A percentile compares a stretch with the other conserved stretches of the same genome.
These are phyloP conservation scores for Phaeotremella fagi DNA, from an alignment of 768 basidiomycete genomes.

Conservation along the genomic window DNA sequence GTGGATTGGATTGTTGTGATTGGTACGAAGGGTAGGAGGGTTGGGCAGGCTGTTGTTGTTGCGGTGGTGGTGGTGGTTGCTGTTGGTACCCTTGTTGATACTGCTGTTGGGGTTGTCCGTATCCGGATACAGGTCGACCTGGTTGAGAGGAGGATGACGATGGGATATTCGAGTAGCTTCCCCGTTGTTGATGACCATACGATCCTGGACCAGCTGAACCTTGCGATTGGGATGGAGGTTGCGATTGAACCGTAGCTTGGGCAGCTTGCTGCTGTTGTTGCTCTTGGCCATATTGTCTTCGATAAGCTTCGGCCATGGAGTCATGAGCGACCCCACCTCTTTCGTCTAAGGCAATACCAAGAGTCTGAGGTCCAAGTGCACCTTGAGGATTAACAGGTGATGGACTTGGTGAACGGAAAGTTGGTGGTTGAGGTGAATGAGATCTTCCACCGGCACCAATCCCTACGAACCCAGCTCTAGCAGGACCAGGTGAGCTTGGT, in stretches of 20 bases:
- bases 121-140: conserved; percentile 1
- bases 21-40: not conserved
- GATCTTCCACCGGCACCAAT: conserved; percentile 59
- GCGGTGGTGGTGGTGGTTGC: not conserved
- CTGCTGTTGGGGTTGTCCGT: conserved; percentile 7
- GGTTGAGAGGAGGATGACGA: not conserved
- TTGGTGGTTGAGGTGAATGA: conserved; percentile 53
- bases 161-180: not conserved
- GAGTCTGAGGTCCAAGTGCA: conserved; percentile 63
- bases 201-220: not conserved
- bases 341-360: conserved; percentile 77
- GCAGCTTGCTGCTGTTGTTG: conserved; percentile 28
- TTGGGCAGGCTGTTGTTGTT: conserved; percentile 6
- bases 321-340: conserved; percentile 76
- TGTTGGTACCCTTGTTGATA: not conserved
- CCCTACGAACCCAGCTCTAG: conserved; percentile 64
- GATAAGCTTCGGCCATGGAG: conserved; percentile 46
- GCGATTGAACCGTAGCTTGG: conserved; percentile 20
- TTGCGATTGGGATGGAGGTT: conserved; percentile 3
- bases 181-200: not conserved
- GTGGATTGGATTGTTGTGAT: conserved; percentile 1
- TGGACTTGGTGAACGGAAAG: conserved; percentile 39
- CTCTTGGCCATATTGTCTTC: conserved; percentile 37
- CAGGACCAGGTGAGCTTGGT: conserved; percentile 27
- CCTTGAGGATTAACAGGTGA: conserved; percentile 53